Percentiles rank a stretch among this genome's conserved stretches.
phyloP scores from a whole-genome alignment of 2,329 filamentous ascomycete genomes.

The Diaporthe vaccinii region DNA sequence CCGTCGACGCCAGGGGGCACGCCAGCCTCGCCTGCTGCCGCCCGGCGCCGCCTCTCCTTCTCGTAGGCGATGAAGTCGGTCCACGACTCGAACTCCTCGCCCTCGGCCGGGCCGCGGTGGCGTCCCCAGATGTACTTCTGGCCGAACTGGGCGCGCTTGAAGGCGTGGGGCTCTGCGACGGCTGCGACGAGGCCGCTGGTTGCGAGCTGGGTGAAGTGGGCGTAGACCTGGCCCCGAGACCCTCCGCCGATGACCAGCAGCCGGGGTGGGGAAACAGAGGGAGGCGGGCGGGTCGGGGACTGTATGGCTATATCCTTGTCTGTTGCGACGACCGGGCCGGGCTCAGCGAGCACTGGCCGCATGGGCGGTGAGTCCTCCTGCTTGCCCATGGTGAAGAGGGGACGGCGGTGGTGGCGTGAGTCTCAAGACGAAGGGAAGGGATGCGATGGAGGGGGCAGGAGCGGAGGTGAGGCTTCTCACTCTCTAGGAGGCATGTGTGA shows the following conservation, averaged over 20 bases:
- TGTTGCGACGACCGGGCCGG: constrained; percentile 38
- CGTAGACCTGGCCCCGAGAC: constrained; percentile 82
- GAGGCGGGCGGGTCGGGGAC: constrained; percentile 53
- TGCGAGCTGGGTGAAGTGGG: constrained; percentile 73
- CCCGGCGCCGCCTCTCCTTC: constrained; percentile 67
- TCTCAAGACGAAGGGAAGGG: neutral
- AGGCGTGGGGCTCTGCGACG: constrained; percentile 84
- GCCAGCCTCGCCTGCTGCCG: constrained; percentile 59
- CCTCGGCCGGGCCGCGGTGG: constrained; percentile 59
- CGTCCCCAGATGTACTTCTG: constrained; percentile 79
- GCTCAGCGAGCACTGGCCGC: constrained; percentile 40
- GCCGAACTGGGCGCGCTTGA: constrained; percentile 81
- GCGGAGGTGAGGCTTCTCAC: constrained; percentile 8
- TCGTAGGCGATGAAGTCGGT: constrained; percentile 83
- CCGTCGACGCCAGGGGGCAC: constrained; percentile 72
- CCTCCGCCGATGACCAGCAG: constrained; percentile 88
- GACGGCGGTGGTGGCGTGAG: neutral
- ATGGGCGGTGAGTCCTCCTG: constrained; percentile 43
- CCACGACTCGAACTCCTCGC: constrained; percentile 82
- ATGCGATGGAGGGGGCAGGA: neutral
- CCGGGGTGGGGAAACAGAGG: constrained; percentile 68
- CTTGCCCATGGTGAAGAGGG: constrained; percentile 36
- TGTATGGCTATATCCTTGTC: constrained; percentile 44
- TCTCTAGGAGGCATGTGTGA: neutral
- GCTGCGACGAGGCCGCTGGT: constrained; percentile 79